Evolutionary conservation across 2,329 filamentous ascomycete species (phyloP).

Genomic region (Fusarium haematococcum): DNA sequence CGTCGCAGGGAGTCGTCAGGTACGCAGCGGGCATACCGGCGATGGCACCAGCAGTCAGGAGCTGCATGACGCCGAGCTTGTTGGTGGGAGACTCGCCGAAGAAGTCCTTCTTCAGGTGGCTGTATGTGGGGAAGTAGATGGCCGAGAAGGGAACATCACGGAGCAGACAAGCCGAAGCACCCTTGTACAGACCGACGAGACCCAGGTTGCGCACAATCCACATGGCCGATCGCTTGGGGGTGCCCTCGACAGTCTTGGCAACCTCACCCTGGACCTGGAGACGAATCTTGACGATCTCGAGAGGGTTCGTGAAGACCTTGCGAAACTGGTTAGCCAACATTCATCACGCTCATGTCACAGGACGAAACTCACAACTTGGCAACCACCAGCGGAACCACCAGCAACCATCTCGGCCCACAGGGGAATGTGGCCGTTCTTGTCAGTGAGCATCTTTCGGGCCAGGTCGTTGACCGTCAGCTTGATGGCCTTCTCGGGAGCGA

Average conservation of each 20-base stretch:
- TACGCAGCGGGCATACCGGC: constrained; percentile 93
- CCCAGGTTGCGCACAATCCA: constrained; percentile 98
- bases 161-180: constrained; percentile 91
- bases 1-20: constrained; percentile 95
- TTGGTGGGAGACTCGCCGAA: constrained; percentile 91
- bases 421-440: constrained; percentile 81
- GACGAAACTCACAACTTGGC: constrained; percentile 86
- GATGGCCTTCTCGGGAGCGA: constrained; percentile 99
- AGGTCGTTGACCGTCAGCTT: constrained; percentile 98
- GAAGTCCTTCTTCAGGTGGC: constrained; percentile 90
- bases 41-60: constrained; percentile 94
- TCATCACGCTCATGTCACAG: not conserved
- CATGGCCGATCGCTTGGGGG: constrained; percentile 90
- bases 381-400: constrained; percentile 89
- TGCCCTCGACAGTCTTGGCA: constrained; percentile 84
- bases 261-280: constrained; percentile 98
- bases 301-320: constrained; percentile 94
- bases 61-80: constrained; percentile 89
- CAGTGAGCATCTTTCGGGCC: constrained; percentile 80
- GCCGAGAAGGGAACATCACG: constrained; percentile 98
- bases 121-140: constrained; percentile 98
- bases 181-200: constrained; percentile 95
- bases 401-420: constrained; percentile 81
- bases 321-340: constrained; percentile 4
- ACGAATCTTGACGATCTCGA: constrained; percentile 99